Evolutionary conservation across 1,284 basidiomycete species (phyloP), one percentile per base, ranked within the genome.

Genomic region (Sparassis latifolia): DNA sequence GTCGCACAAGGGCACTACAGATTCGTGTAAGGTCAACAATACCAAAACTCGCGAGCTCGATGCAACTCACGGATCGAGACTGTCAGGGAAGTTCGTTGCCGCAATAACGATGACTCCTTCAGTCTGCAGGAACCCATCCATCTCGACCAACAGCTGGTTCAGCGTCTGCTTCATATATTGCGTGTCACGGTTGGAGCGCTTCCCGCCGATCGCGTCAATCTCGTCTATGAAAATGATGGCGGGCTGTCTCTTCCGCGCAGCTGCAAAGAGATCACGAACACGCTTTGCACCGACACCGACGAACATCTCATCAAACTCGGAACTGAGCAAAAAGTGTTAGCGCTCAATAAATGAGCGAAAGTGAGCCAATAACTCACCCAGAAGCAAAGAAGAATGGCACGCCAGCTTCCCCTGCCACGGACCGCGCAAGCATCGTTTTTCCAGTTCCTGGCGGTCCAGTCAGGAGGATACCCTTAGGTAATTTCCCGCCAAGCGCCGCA

Each of bases 251-350:
- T 97, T 96, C 53, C 94, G 84, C 20, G 97, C 97, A 7, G 93
- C 85, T 29, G 90, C 87, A 62, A 99, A 99, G 5, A 99, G 82
- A 58, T 99, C 97, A 38, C 97, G 83, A 33, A 99, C 92, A 31
- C 97, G 86, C 68, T 97, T 96, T 33, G 97, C 96, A 52, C 93
- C 93, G 44, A 96, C 92, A 52, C 93, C 93, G 49, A 97, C 94
- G 66, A 92, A 94, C 85, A 97, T 96, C 67, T 99, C 96, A 66
- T 99, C 97, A 58, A 99, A 97, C 64, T 97, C 93, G 44, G 93
- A 95, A 10, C 92, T 93, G 54, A 12, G 69, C 20, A 32, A 5
- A 10, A 49, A 33, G 31, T 9, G 20, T 40, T 31, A 45, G 40
- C 12, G 12, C 44, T n/a, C 37, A 5, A 48, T 39, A 39, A 38